Percentiles rank a stretch among this genome's conserved stretches.
Conservation (phyloP, 139 green algal genomes). For the Chlamydomonas incerta region DNA sequence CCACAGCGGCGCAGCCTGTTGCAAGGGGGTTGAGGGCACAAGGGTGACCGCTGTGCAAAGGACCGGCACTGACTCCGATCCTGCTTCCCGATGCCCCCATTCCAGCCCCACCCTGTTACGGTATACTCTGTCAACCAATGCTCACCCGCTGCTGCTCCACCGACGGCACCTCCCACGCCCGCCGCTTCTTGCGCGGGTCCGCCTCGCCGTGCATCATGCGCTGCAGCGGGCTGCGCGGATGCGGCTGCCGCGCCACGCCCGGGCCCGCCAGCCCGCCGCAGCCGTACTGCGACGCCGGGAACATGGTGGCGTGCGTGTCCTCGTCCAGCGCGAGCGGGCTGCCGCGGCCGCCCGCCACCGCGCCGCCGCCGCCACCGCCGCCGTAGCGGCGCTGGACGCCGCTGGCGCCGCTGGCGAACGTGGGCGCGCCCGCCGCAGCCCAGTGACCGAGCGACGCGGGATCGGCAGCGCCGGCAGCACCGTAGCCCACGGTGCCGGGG, state of each 20-base stretch:
- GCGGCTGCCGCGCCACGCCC: constrained; percentile 12
- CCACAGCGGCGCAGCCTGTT: neutral
- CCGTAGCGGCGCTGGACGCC: neutral
- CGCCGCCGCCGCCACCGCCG: too few species aligned
- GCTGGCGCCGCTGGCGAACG: neutral
- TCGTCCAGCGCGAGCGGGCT: neutral
- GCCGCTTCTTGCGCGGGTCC: neutral
- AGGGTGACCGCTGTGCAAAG: too few species aligned
- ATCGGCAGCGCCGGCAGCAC: neutral
- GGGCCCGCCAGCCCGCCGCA: neutral
- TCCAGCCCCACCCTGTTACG: too few species aligned
- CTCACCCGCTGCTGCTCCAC: neutral
- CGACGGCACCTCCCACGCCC: neutral
- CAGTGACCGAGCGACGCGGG: neutral
- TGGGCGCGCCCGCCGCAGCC: neutral
- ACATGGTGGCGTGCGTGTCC: too few species aligned
- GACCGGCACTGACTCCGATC: too few species aligned
- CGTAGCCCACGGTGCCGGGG: neutral
- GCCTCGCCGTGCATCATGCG: constrained; percentile 11
- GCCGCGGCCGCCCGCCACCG: too few species aligned
- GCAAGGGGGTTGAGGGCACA: too few species aligned
- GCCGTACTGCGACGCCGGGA: neutral
- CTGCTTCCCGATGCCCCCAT: too few species aligned
- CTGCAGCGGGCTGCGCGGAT: constrained; percentile 33
- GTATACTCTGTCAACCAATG: too few species aligned